Evolutionary conservation across 371 early-diverging fungal genomes (phyloP).

Genomic region (Zopfochytrium polystomum): DNA sequence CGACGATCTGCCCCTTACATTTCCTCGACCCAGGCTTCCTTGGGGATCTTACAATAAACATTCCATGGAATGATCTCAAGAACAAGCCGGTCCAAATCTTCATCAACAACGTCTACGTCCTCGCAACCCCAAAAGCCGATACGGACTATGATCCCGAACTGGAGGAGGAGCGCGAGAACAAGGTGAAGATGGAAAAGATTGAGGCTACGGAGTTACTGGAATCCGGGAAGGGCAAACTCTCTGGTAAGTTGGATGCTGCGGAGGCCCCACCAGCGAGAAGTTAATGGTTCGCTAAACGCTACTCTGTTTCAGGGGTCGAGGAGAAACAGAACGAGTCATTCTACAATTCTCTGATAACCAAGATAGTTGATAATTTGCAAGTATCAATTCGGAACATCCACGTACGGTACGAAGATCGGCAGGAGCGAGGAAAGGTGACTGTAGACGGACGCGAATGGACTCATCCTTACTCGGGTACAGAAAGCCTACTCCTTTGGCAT

Average conservation of each 20-base stretch:
- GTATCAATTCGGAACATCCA: conserved; percentile 93
- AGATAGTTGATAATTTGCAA: conserved; percentile 94
- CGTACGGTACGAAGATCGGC: conserved; percentile 84
- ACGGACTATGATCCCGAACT: conserved; percentile 77
- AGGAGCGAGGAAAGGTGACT: neutral
- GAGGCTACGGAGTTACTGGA: conserved; percentile 73
- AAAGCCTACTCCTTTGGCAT: conserved; percentile 84
- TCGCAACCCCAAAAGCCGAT: conserved; percentile 80
- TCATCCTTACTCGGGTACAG: neutral
- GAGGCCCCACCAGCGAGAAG: conserved; percentile 9
- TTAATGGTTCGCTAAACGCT: neutral
- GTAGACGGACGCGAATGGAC: neutral
- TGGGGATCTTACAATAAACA: conserved; percentile 85
- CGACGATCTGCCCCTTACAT: neutral
- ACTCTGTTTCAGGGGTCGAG: conserved; percentile 14
- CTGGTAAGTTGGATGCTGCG: conserved; percentile 36
- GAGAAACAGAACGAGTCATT: conserved; percentile 37
- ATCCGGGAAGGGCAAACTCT: conserved; percentile 28
- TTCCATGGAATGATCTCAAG: conserved; percentile 96
- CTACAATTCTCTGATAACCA: conserved; percentile 69
- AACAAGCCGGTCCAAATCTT: conserved; percentile 84
- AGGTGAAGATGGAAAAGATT: conserved; percentile 78
- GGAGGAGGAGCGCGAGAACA: conserved; percentile 73
- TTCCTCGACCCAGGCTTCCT: conserved; percentile 64
- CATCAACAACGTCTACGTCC: conserved; percentile 83